Conservation (phyloP, 768 basidiomycete species). For the Phallus indusiatus region DNA sequence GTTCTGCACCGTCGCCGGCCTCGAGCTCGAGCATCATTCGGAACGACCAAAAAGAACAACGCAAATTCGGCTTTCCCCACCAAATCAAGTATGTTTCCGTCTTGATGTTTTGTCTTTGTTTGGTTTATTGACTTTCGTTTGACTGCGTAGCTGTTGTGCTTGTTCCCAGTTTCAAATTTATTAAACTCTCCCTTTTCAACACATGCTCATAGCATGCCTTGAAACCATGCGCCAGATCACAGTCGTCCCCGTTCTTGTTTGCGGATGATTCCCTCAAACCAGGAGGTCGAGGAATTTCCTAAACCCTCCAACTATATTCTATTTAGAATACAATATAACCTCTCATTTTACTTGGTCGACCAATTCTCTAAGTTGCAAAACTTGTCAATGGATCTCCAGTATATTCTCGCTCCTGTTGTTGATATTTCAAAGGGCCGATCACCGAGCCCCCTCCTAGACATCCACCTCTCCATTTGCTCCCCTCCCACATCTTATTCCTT, state of each 20-base stretch:
- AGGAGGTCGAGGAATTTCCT: background rate
- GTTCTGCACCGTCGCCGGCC: no score
- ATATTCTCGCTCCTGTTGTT: constrained; percentile 2
- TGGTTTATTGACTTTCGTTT: background rate
- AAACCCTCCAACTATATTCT: background rate
- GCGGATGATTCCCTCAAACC: constrained; percentile 1
- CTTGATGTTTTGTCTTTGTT: background rate
- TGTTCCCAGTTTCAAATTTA: background rate
- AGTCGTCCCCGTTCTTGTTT: background rate
- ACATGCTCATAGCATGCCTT: constrained; percentile 1
- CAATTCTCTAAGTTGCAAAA: background rate
- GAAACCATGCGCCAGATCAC: constrained; percentile 8
- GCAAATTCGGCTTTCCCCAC: background rate
- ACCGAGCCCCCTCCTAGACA: background rate
- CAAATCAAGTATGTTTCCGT: background rate
- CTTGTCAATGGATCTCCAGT: constrained; percentile 8
- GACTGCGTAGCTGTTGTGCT: background rate
- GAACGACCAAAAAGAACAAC: no score
- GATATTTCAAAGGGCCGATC: background rate
- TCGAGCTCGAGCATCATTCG: no score
- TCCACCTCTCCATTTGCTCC: background rate
- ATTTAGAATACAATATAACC: background rate
- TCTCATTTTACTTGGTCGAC: background rate
- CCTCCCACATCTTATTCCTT: background rate
- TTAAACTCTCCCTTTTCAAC: background rate